phyloP scores from a whole-genome alignment of 495 filamentous ascomycete species.

The Penicillium mononematosum region DNA sequence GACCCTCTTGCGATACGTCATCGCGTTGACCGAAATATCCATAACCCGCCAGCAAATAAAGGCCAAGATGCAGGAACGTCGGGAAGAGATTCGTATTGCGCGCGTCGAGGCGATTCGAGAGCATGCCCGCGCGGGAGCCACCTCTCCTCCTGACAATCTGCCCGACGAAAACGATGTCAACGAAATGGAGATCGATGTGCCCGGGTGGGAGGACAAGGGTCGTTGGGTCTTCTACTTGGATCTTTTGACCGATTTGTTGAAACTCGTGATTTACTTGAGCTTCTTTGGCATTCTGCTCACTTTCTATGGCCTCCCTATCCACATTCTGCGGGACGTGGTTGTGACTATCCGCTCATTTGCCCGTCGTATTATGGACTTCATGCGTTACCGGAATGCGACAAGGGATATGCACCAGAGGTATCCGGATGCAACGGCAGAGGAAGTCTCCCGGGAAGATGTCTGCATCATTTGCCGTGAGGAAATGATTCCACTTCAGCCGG shows the following conservation, averaged over 20 bases:
- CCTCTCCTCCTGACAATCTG: slow-evolving; percentile 35
- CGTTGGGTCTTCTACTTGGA: slow-evolving; percentile 91
- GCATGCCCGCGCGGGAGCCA: slow-evolving; percentile 37
- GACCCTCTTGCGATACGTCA: slow-evolving; percentile 70
- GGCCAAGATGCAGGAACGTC: slow-evolving; percentile 61
- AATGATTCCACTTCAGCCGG: slow-evolving; percentile 70
- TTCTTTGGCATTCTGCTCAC: slow-evolving; percentile 92
- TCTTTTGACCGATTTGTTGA: slow-evolving; percentile 84
- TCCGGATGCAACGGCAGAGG: slow-evolving; percentile 86
- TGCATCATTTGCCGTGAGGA: slow-evolving; percentile 98
- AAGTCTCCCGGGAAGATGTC: slow-evolving; percentile 80
- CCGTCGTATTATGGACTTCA: slow-evolving; percentile 80
- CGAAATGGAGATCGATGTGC: slow-evolving; percentile 88
- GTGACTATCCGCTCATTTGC: slow-evolving; percentile 89
- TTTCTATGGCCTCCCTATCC: slow-evolving; percentile 93
- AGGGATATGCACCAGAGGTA: slow-evolving; percentile 89
- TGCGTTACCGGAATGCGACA: slow-evolving; percentile 84
- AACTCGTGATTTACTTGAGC: slow-evolving; percentile 79
- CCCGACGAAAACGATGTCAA: slow-evolving; percentile 78
- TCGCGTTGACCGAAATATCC: slow-evolving; percentile 76
- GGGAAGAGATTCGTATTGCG: slow-evolving; percentile 63
- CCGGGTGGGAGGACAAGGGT: slow-evolving; percentile 95
- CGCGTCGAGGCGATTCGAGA: slow-evolving; percentile 53
- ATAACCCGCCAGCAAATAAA: slow-evolving; percentile 69
- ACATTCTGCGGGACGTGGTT: slow-evolving; percentile 93